A percentile compares a stretch with the other conserved stretches of the same genome.
Evolutionary conservation across 768 basidiomycete species (phyloP).

Genomic region (Pleurotus eryngii): DNA sequence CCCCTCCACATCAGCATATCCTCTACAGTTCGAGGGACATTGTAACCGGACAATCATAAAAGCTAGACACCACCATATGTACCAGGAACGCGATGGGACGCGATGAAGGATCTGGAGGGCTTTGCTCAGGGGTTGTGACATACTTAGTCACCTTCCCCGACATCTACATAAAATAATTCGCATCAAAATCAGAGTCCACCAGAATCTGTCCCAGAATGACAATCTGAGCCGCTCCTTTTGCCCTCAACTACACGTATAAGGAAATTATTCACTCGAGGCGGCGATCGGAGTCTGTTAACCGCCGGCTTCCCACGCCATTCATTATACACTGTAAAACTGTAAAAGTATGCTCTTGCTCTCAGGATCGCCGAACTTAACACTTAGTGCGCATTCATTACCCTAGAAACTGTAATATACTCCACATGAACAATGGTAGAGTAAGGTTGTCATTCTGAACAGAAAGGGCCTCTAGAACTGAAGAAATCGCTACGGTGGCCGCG

Average conservation of each 20-base stretch:
- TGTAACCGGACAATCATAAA: too few relatives aligned
- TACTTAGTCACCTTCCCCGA: too few relatives aligned
- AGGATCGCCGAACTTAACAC: not conserved
- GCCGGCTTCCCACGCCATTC: constrained; percentile 5
- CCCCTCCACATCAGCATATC: too few relatives aligned
- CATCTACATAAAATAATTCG: too few relatives aligned
- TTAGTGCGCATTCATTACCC: constrained; percentile 18
- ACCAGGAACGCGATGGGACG: too few relatives aligned
- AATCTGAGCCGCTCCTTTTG: too few relatives aligned
- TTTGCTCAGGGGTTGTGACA: too few relatives aligned
- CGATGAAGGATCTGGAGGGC: too few relatives aligned
- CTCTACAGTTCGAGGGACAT: too few relatives aligned
- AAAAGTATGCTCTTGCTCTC: not conserved
- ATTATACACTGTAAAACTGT: constrained; percentile 6
- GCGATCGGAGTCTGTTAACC: constrained; percentile 2
- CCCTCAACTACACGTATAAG: not conserved
- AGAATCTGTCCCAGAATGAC: too few relatives aligned
- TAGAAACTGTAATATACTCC: constrained; percentile 77
- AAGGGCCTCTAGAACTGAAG: constrained; percentile 82
- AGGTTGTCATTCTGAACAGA: constrained; percentile 98
- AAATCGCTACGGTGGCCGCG: constrained; percentile 53
- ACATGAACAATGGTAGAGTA: constrained; percentile 93
- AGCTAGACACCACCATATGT: too few relatives aligned
- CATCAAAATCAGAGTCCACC: too few relatives aligned
- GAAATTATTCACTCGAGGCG: constrained; percentile 1